Conservation (phyloP, 331 rosid genomes). For the Saraca asoca region DNA sequence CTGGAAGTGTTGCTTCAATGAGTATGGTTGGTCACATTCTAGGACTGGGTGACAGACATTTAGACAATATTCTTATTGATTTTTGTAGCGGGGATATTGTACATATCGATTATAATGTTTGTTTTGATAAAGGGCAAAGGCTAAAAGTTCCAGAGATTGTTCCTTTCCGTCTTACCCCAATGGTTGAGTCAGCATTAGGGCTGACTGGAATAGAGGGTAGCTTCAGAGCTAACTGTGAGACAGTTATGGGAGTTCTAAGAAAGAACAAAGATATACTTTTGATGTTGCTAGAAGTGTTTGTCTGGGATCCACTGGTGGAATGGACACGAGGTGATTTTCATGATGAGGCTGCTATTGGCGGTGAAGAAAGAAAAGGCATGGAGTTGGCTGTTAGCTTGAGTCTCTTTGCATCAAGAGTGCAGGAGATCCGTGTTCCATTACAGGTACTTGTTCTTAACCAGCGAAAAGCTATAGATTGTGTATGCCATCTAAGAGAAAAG, state of each 20-base stretch:
- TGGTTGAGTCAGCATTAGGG: slow-evolving; percentile 92
- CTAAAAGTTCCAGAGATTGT: slow-evolving; percentile 95
- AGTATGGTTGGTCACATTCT: slow-evolving; percentile 96
- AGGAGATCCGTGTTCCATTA: slow-evolving; percentile 94
- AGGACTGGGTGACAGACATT: slow-evolving; percentile 95
- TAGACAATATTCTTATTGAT: slow-evolving; percentile 92
- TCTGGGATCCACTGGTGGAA: slow-evolving; percentile 96
- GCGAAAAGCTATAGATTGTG: slow-evolving; percentile 16
- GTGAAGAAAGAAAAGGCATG: slow-evolving; percentile 99
- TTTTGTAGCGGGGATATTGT: slow-evolving; percentile 87
- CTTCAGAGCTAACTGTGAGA: slow-evolving; percentile 95
- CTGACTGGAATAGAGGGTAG: slow-evolving; percentile 91
- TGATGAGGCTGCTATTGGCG: slow-evolving; percentile 95
- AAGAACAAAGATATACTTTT: slow-evolving; percentile 87
- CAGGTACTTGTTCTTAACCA: slow-evolving; percentile 54
- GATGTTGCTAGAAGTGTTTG: slow-evolving; percentile 92
- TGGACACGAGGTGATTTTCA: slow-evolving; percentile 99
- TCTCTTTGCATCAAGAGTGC: slow-evolving; percentile 96
- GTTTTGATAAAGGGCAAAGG: slow-evolving; percentile 92
- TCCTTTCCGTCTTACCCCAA: slow-evolving; percentile 96
- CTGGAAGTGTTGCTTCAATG: slow-evolving; percentile 96
- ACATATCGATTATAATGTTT: slow-evolving; percentile 92
- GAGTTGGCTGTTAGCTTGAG: slow-evolving; percentile 98
- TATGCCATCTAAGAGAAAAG: slow-evolving; percentile 23
- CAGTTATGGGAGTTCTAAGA: slow-evolving; percentile 69